Conservation (phyloP, 2,329 filamentous ascomycete genomes). For the Ophiostoma piceae region DNA sequence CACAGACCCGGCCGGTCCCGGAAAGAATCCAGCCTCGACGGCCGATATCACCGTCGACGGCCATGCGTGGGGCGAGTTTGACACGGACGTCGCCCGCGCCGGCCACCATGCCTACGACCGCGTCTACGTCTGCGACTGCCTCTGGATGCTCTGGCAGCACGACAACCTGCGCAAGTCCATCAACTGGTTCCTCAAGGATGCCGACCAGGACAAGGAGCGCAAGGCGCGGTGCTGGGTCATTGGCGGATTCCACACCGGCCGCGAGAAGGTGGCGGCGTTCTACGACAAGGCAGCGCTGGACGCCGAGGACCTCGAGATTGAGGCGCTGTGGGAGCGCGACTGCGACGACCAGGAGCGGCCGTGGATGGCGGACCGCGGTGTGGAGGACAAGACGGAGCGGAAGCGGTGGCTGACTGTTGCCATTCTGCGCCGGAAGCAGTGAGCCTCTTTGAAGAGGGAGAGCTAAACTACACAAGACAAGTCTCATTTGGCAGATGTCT, state of each 20-base stretch:
- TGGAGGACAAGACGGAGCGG: conserved; percentile 55
- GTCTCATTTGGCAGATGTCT: background rate
- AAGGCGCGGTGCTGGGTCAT: conserved; percentile 52
- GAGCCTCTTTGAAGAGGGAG: background rate
- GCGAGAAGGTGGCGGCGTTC: conserved; percentile 60
- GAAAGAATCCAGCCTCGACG: background rate
- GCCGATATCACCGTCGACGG: conserved; percentile 46
- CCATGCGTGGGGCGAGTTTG: conserved; percentile 59
- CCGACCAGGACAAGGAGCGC: background rate
- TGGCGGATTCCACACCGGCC: conserved; percentile 67
- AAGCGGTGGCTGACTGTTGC: conserved; percentile 68
- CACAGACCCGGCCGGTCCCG: background rate
- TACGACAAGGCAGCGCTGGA: conserved; percentile 48
- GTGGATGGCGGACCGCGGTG: conserved; percentile 57
- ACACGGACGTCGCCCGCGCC: conserved; percentile 27
- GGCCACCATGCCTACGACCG: conserved; percentile 48
- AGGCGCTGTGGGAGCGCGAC: conserved; percentile 64
- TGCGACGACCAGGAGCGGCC: conserved; percentile 57
- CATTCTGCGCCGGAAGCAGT: conserved; percentile 36
- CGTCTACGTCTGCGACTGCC: conserved; percentile 65
- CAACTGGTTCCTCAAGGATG: conserved; percentile 51
- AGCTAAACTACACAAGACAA: background rate
- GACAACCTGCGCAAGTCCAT: conserved; percentile 59
- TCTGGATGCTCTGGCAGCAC: conserved; percentile 72
- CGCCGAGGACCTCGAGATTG: conserved; percentile 52